phyloP scores from a whole-genome alignment of 495 filamentous ascomycete species.

The Penicillium lividum region DNA sequence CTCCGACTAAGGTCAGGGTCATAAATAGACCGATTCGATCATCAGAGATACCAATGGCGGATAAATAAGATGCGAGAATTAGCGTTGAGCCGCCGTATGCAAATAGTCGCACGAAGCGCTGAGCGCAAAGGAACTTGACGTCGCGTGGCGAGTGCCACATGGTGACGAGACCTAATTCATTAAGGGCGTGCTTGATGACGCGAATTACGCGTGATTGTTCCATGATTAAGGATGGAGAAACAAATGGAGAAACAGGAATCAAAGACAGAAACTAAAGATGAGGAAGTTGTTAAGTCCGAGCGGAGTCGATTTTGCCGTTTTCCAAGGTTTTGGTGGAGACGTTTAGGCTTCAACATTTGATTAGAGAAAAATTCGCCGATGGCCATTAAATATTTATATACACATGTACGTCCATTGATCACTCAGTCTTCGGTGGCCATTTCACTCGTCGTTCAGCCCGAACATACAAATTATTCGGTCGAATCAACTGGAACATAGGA shows the following conservation, averaged over 20 bases:
- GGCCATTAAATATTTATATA: not conserved
- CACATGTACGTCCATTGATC: not conserved
- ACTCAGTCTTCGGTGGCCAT: constrained; percentile 15
- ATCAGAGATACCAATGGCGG: constrained; percentile 63
- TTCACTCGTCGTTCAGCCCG: constrained; percentile 33
- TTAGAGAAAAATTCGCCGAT: no score
- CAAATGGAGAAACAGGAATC: not conserved
- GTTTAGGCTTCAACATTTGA: constrained; percentile 20
- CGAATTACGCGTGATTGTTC: constrained; percentile 7
- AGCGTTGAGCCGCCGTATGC: constrained; percentile 77
- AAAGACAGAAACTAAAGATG: not conserved
- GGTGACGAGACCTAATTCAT: constrained; percentile 42
- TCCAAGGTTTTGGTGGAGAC: constrained; percentile 9
- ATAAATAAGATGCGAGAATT: constrained; percentile 72
- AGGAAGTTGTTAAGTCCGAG: not conserved
- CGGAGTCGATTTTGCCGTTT: not conserved
- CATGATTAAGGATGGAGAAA: constrained; percentile 3
- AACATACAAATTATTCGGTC: constrained; percentile 55
- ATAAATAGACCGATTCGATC: constrained; percentile 84
- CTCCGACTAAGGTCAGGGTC: constrained; percentile 80
- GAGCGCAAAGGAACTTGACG: constrained; percentile 70
- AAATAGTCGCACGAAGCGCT: constrained; percentile 76
- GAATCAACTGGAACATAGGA: constrained; percentile 53
- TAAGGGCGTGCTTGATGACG: constrained; percentile 22
- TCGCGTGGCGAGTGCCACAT: constrained; percentile 53